Evolutionary conservation across 2,329 filamentous ascomycete species (phyloP), one percentile per base, ranked within the genome.

Genomic region (Dothiorella sarmentorum): DNA sequence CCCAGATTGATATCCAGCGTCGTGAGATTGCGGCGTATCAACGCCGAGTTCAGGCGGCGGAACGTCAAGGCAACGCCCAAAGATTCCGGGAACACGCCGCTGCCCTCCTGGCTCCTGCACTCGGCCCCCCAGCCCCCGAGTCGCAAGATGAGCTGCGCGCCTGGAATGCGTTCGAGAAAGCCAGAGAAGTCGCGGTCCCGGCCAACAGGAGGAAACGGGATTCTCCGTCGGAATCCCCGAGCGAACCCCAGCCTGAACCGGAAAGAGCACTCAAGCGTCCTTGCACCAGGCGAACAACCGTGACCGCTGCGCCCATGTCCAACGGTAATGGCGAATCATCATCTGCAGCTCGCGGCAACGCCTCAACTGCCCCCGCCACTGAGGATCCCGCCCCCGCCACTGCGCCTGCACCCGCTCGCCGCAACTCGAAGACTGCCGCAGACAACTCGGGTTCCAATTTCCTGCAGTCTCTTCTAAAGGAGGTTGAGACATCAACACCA

Each of bases 141-240:
- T 89, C 88, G 7, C 77, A 86, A 40, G 91, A 96, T 65, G 91
- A 96, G 72, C 81, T 88, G 56, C 82, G 86, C 60, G 91, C 93
- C 3, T 97, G 93, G 94, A 90, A 91, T 62, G 91, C 89, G 18
- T 87, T 97, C 62, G 92, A 97, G 65, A 89, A 87, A 71, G 91
- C 90, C 42, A 83, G 90, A 63, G 87, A 92, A 61, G 62, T 29
- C 22, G 58, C 80, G 20, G 71, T 75, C 44, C 71, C 75, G 26
- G 74, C 82, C 40, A 80, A 76, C 61, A 77, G 79, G 53, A 85
- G 89, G 60, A 91, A 96, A 75, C 85, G 91, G 55, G 94, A 91
- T 69, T 95, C 91, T 3, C 78, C 82, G 2, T 89, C 87, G 11
- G 82, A 83, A 10, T 92, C 90, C 6, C 89, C 89, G 2, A 78